A percentile compares a stretch with the other conserved stretches of the same genome.
phyloP scores from a whole-genome alignment of 1,284 basidiomycete genomes.

The Cryptococcus hybrid region DNA sequence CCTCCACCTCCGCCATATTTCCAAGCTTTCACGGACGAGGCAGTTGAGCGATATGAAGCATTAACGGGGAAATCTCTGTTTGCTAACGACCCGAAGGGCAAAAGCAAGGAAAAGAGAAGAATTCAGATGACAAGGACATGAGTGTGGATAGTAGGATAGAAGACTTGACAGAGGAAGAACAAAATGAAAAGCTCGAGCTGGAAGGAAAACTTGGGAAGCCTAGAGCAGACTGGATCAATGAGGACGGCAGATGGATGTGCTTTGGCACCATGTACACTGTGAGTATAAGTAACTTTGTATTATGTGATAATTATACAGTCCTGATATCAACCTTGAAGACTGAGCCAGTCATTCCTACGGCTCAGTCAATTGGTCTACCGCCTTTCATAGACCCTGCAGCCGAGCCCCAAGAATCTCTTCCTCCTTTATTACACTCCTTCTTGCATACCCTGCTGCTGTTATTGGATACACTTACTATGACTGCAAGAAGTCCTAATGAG shows the following conservation, averaged over 20 bases:
- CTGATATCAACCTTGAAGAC: slow-evolving; percentile 16
- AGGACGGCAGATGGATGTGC: slow-evolving; percentile 23
- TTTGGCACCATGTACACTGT: slow-evolving; percentile 42
- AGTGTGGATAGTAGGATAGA: not conserved
- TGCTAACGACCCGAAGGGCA: slow-evolving; percentile 3
- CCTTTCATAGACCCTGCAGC: slow-evolving; percentile 26
- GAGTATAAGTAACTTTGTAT: slow-evolving; percentile 6
- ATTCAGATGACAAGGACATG: not conserved
- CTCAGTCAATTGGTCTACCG: slow-evolving; percentile 32
- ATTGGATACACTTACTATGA: slow-evolving; percentile 36
- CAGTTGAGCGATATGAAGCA: slow-evolving; percentile 21
- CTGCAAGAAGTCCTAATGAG: slow-evolving; percentile 39
- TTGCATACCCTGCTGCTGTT: slow-evolving; percentile 42
- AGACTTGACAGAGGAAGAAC: slow-evolving; percentile 13
- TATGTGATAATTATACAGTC: not conserved
- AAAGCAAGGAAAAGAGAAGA: slow-evolving; percentile 2
- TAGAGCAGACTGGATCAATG: slow-evolving; percentile 31
- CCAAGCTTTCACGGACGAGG: slow-evolving; percentile 32
- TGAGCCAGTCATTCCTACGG: slow-evolving; percentile 32
- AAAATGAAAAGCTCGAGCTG: slow-evolving; percentile 15
- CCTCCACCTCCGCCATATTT: slow-evolving; percentile 45
- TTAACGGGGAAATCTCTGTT: slow-evolving; percentile 10
- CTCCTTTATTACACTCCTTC: slow-evolving; percentile 39
- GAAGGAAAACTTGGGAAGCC: slow-evolving; percentile 23
- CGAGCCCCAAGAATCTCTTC: slow-evolving; percentile 27